Evolutionary conservation across 2,329 filamentous ascomycete species (phyloP), one percentile per base, ranked within the genome.

Genomic region (Aspergillus quadricinctus): DNA sequence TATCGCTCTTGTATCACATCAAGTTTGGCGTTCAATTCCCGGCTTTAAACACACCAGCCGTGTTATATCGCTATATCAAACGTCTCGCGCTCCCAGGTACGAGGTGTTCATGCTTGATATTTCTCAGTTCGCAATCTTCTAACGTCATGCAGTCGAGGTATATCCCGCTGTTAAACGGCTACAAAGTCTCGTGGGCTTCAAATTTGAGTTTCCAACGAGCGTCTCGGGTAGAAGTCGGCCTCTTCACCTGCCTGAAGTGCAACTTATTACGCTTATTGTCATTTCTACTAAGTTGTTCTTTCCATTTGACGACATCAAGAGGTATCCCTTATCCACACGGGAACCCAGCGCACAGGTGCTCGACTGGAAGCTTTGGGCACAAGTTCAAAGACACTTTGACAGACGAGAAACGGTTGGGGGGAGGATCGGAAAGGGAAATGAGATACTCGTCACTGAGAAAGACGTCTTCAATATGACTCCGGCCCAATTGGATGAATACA

Each of bases 271-370:
- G 3, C 76, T 90, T 3, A 72, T 96, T 3, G 77, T 96, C 2
- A 80, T 96, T 14, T 85, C 88, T 3, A 85, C 88, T 3, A 97
- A 97, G 65, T 72, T 96, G 2, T 78, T 88, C 21, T 92, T 90
- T 64, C 90, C 93, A 0, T 84, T 96, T 48, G 85, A 90, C 65
- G 76, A 77, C 23, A 66, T 80, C 11, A 71, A 78, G 52, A 77
- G 86, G 45, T 77, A 78, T 62, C 81, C 80, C 7, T 72, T 68
- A 37, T 78, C 77, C 19, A 61, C 75, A 14, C 74, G 76, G 9
- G 87, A 90, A 56, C 81, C 85, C 1, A 78, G 83, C 14, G 77
- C 78, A 3, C 73, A 86, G n/a, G 72, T 73, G 21, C 77, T 97
- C 54, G 78, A 93, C 67, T 97, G 93, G 93, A 60, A 72, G 0